A percentile compares a stretch with the other conserved stretches of the same genome.
Evolutionary conservation across 73 alveolate species (phyloP).

Genomic region (Strombidium stylifer): DNA sequence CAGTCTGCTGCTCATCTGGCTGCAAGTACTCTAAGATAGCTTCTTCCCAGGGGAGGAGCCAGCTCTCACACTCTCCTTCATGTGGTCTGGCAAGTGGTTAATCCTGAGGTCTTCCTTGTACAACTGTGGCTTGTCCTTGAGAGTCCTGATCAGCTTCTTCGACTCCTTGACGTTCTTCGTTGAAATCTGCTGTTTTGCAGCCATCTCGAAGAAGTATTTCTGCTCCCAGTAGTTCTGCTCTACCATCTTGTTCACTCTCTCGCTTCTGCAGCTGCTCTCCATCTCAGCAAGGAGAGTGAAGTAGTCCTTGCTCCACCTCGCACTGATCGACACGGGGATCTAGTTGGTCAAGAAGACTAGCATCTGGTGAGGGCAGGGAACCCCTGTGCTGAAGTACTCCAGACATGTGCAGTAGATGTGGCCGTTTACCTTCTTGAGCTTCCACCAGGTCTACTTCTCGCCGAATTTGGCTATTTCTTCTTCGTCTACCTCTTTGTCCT

Average conservation of each 20-base stretch:
- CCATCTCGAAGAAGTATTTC: too few relatives aligned
- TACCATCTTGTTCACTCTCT: too few relatives aligned
- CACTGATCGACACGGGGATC: background rate
- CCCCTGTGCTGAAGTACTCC: slow-evolving; percentile 34
- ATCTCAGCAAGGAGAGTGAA: background rate
- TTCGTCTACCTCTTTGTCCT: too few relatives aligned
- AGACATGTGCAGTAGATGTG: slow-evolving; percentile 39
- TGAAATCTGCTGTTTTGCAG: too few relatives aligned
- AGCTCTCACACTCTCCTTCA: slow-evolving; percentile 5
- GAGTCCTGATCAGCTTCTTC: too few relatives aligned
- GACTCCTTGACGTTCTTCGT: too few relatives aligned
- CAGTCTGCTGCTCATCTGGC: background rate
- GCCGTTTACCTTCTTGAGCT: background rate
- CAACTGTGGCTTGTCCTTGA: too few relatives aligned
- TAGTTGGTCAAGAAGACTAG: background rate
- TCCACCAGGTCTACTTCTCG: too few relatives aligned
- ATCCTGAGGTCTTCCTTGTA: too few relatives aligned
- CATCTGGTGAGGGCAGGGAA: slow-evolving; percentile 35
- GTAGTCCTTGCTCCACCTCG: slow-evolving; percentile 35
- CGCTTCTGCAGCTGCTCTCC: slow-evolving; percentile 3
- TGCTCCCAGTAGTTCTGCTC: too few relatives aligned
- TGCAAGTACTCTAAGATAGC: background rate
- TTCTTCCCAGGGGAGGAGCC: background rate
- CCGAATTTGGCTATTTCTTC: too few relatives aligned
- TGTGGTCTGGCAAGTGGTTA: too few relatives aligned